phyloP scores from a whole-genome alignment of 2,329 filamentous ascomycete species.

The Fusarium heterosporum region DNA sequence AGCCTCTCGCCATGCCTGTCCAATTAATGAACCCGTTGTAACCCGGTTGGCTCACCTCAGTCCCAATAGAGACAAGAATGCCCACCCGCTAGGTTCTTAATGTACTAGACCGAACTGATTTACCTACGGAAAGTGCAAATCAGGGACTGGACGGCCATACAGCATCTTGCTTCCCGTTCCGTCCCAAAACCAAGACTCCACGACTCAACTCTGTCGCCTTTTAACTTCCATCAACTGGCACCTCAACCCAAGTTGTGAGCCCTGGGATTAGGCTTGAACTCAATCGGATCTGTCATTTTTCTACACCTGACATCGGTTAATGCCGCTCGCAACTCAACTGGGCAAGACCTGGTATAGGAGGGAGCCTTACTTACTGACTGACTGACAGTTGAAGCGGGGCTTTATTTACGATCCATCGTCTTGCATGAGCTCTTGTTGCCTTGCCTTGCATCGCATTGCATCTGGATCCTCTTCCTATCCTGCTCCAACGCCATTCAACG shows the following conservation, averaged over 20 bases:
- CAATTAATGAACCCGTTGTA: neutral
- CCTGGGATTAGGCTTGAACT: neutral
- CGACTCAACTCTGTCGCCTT: conserved; percentile 7
- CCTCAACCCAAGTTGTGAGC: neutral
- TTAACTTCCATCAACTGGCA: neutral
- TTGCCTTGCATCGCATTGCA: conserved; percentile 7
- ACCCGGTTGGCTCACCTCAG: neutral
- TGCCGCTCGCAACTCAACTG: neutral
- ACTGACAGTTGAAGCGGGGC: conserved; percentile 37
- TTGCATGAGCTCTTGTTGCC: conserved; percentile 12
- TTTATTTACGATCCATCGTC: conserved; percentile 21
- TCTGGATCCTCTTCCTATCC: conserved; percentile 13
- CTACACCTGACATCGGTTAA: neutral
- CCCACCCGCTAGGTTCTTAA: neutral
- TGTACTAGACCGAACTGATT: neutral
- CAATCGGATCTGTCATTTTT: neutral
- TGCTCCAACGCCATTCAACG: neutral
- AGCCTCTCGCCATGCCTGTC: neutral
- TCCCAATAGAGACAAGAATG: neutral
- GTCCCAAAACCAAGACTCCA: conserved; percentile 28
- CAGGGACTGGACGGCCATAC: conserved; percentile 7
- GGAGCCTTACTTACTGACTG: neutral
- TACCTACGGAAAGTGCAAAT: conserved; percentile 6
- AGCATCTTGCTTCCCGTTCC: conserved; percentile 26
- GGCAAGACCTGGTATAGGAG: neutral